phyloP scores from a whole-genome alignment of 2,329 filamentous ascomycete genomes.

The Xylaria sp. region DNA sequence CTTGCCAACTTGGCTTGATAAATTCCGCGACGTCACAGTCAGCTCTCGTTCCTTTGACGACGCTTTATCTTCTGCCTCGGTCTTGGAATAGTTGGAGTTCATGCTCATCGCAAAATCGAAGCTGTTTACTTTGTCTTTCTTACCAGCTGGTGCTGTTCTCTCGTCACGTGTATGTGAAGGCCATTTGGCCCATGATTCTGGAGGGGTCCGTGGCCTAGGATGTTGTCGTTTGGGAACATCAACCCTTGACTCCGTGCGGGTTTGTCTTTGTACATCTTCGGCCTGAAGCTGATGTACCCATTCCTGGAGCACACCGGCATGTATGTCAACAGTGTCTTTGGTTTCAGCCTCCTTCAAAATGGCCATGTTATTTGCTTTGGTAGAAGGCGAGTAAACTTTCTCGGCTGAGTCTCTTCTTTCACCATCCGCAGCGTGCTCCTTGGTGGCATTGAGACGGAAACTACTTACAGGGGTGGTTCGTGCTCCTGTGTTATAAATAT shows the following conservation, averaged over 20 bases:
- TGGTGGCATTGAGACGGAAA: not conserved
- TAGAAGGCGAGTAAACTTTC: not conserved
- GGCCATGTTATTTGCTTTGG: not conserved
- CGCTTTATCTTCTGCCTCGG: not conserved
- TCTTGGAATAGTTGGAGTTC: not conserved
- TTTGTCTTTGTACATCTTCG: constrained; percentile 24
- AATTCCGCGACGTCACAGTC: constrained; percentile 24
- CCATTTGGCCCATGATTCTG: constrained; percentile 43
- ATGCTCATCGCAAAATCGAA: constrained; percentile 32
- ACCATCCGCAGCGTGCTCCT: not conserved
- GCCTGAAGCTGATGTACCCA: constrained; percentile 39
- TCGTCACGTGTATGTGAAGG: constrained; percentile 41
- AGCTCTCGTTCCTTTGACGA: constrained; percentile 19
- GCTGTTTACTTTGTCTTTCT: constrained; percentile 34
- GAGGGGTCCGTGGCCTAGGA: constrained; percentile 31
- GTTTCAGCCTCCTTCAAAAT: constrained; percentile 1
- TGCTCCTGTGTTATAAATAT: not conserved
- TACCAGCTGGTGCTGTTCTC: constrained; percentile 37
- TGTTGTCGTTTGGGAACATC: constrained; percentile 9
- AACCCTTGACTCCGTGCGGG: constrained; percentile 8
- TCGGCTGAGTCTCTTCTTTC: not conserved
- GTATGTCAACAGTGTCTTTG: constrained; percentile 29
- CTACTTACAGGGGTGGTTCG: not conserved
- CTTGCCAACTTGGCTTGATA: constrained; percentile 36
- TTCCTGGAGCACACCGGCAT: constrained; percentile 35